Evolutionary conservation across 345 rosid genomes (phyloP).

Genomic region (Eucalyptus decipiens): DNA sequence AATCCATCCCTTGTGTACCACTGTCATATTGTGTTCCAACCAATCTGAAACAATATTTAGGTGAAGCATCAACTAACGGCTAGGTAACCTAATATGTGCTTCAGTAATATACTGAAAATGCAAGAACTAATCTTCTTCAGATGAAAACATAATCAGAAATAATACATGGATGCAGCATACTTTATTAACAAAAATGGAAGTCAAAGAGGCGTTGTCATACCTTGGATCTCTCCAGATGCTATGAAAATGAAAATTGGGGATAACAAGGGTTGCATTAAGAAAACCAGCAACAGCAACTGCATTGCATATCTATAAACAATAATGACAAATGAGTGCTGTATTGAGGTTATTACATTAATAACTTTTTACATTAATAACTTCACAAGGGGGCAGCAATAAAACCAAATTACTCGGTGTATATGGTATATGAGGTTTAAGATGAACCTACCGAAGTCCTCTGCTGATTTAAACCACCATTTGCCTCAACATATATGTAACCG

Average conservation of each 20-base stretch:
- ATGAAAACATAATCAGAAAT: not conserved
- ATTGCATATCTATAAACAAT: conserved; percentile 83
- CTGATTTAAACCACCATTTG: conserved; percentile 97
- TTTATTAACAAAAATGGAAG: not conserved
- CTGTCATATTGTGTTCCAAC: not conserved
- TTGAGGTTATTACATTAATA: not conserved
- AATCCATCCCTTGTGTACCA: not conserved
- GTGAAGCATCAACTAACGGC: not conserved
- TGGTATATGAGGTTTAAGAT: not conserved
- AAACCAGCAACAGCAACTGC: conserved; percentile 99
- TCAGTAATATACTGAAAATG: not conserved
- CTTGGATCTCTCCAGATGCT: conserved; percentile 99
- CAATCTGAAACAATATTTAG: not conserved
- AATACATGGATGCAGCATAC: not conserved
- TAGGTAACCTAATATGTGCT: not conserved
- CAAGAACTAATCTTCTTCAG: not conserved
- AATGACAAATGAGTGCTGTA: not conserved
- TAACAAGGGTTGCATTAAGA: conserved; percentile 92
- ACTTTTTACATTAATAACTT: not conserved
- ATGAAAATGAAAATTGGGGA: conserved; percentile 93
- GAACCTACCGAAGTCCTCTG: conserved; percentile 97
- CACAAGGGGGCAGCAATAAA: not conserved
- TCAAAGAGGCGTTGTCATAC: conserved; percentile 16
- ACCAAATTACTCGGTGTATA: not conserved
- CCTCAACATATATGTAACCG: conserved; percentile 92